Base-by-base conservation (phyloP, 139 green algal genomes). In the Coccomyxa sp. region DNA sequence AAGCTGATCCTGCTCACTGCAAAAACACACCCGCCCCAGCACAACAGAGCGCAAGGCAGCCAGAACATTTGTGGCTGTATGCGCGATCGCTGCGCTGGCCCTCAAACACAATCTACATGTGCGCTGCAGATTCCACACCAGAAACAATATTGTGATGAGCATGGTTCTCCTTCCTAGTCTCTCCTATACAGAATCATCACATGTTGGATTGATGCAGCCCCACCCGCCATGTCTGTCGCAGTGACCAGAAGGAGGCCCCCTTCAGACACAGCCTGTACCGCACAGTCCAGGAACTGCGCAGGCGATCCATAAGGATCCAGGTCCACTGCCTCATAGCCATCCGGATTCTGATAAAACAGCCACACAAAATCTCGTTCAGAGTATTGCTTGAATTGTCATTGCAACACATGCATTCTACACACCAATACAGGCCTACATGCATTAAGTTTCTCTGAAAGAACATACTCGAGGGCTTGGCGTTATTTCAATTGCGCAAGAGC, bases 291-390 rank as follows among this genome's bases (percentile, higher is more conserved):
- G 57, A 99, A 90, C n/a, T 89, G 85, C 21, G 91, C 90, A 7
- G 97, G 97, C 0, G 96, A 95, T 68, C 97, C 97, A 81, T 99
- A 99, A 1, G 97, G 97, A 78, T 99, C 97, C 76, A 99, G 84
- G 83, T 99, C 97, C 27, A 99, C 92, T 25, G 90, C 94, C 84
- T 98, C 95, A 84, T 97, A 99, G 30, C 31, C 81, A 85, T 82
- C 79, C 0, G 87, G 83, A 67, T 87, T 88, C 82, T 94, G 86
- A 9, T 13, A 21, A 9, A 71, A 21, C 63, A 11, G 9, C 63
- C 38, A 51, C 38, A 51, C 3, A 51, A 51, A 7, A 51, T 30
- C 3, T 51, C 38, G 7, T 51, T 51, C 38, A 51, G 38, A 51
- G 38, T 51, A 51, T 51, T 7, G 38, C 38, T 51, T 51, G 3